Conservation (phyloP, 2,329 filamentous ascomycete species). For the Didymella exigua region DNA sequence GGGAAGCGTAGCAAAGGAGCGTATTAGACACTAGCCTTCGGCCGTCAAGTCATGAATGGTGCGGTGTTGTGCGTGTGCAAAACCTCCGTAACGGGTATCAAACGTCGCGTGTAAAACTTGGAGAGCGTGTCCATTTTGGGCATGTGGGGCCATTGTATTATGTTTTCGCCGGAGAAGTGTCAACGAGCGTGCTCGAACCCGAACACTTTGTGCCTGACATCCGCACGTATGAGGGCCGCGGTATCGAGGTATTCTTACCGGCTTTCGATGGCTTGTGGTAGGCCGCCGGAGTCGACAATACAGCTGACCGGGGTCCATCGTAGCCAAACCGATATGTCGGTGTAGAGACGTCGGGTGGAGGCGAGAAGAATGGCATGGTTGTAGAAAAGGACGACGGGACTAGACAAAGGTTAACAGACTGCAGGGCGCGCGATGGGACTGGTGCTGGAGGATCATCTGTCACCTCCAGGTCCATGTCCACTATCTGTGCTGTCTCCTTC, state of each 20-base stretch:
- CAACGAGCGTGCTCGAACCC: constrained; percentile 41
- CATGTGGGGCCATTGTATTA: constrained; percentile 39
- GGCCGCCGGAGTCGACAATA: neutral
- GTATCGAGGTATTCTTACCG: constrained; percentile 8
- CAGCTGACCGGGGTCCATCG: constrained; percentile 6
- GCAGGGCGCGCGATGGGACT: constrained; percentile 21
- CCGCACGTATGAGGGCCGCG: constrained; percentile 26
- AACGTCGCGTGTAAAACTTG: constrained; percentile 31
- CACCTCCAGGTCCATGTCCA: constrained; percentile 43
- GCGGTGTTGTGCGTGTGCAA: constrained; percentile 6
- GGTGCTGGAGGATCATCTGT: constrained; percentile 39
- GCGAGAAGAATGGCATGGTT: constrained; percentile 17
- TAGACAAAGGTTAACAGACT: constrained; percentile 36
- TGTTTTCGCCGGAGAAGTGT: constrained; percentile 27
- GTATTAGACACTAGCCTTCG: constrained; percentile 37
- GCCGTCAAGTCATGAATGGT: constrained; percentile 18
- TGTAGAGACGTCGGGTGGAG: neutral
- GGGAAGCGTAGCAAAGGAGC: constrained; percentile 25
- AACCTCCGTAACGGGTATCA: constrained; percentile 35
- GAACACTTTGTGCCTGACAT: constrained; percentile 29
- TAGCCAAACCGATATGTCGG: neutral
- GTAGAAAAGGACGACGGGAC: constrained; percentile 30
- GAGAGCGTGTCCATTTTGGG: constrained; percentile 18
- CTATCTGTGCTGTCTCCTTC: constrained; percentile 70
- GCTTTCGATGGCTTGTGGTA: neutral